A percentile compares a stretch with the other conserved stretches of the same genome.
Conservation (phyloP, 1,139 yeast species). For the Diutina sp. region DNA sequence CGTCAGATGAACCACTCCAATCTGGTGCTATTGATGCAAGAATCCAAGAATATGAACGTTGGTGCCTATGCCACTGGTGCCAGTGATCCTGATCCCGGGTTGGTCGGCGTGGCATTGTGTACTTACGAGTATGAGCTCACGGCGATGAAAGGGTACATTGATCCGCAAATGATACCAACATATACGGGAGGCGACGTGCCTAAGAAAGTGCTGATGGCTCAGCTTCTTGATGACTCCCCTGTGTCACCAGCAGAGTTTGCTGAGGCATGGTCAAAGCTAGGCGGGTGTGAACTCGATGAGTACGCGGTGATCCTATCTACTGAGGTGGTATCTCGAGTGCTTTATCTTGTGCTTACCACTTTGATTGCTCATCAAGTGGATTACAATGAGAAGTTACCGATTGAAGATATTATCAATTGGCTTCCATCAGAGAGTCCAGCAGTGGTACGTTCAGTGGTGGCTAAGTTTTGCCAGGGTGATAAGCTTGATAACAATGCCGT, state of each 20-base stretch:
- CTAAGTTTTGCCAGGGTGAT: slow-evolving; percentile 24
- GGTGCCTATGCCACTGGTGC: slow-evolving; percentile 2
- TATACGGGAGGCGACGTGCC: slow-evolving; percentile 19
- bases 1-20: slow-evolving; percentile 84
- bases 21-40: slow-evolving; percentile 46
- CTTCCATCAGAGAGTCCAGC: slow-evolving; percentile 11
- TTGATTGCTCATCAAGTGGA: slow-evolving; percentile 20
- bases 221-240: slow-evolving; percentile 34
- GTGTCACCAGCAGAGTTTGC: slow-evolving; percentile 46
- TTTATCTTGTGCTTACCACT: slow-evolving; percentile 35
- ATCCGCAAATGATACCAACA: slow-evolving; percentile 31
- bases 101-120: slow-evolving; percentile 24
- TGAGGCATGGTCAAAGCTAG: slow-evolving; percentile 34
- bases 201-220: slow-evolving; percentile 14
- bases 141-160: slow-evolving; percentile 27
- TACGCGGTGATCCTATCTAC: slow-evolving; percentile 16
- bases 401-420: slow-evolving; percentile 8
- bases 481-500: slow-evolving; percentile 25
- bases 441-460: slow-evolving; percentile 33
- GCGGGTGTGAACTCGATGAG: slow-evolving; percentile 42
- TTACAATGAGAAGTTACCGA: slow-evolving; percentile 3
- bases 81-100: background rate
- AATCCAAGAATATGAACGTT: slow-evolving; percentile 7
- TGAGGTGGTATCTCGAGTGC: slow-evolving; percentile 14
- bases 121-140: slow-evolving; percentile 41